Evolutionary conservation across 352 stramenopile species (phyloP), one percentile per base, ranked within the genome.

Genomic region (Thalassiosira mediterranea): DNA sequence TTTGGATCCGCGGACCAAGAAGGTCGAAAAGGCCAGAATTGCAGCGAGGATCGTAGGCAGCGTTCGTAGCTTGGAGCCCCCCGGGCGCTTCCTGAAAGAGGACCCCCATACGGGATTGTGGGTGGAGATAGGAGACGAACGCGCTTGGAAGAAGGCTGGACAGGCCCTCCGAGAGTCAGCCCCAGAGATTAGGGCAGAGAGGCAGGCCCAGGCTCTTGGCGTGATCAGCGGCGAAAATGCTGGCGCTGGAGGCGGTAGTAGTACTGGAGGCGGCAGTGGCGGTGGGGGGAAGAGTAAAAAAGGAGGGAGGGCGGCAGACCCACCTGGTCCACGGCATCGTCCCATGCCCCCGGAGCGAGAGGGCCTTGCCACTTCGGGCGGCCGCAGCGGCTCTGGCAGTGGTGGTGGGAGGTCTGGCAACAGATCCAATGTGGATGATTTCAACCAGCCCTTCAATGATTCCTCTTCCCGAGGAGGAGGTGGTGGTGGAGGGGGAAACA

Each of bases 51-150:
- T 92, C 25, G 87, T 92, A 0, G 34, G 69, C 1, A 60, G 65
- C n/a, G 86, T 91, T 44, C 79, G 87, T 23, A 47, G 19, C 1
- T 81, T 80, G 56, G 62, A 90, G 25, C 79, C 82, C 8, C 61
- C 73, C 0, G 86, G 86, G 8, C 37, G 81, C n/a, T 92, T 92
- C 71, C 57, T 92, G n/a, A 92, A 92, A 49, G 81, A 89, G 52
- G 86, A 92, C 44, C 19, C 76, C 17, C 40, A 76, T 10, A 81
- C 63, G 1, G 79, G 73, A 0, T 34, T 85, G 47, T 93, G 84
- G 85, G 52, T 75, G 8, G 88, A 91, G 29, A 93, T 92, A 62
- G 86, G 84, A 19, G 86, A 93, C 59, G 80, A 92, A 63, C 75
- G 83, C n/a, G 87, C 87, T 2, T 68, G 84, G 37, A 85, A 92